phyloP scores from a whole-genome alignment of 805 yeast species.

The Candida vaughaniae region DNA sequence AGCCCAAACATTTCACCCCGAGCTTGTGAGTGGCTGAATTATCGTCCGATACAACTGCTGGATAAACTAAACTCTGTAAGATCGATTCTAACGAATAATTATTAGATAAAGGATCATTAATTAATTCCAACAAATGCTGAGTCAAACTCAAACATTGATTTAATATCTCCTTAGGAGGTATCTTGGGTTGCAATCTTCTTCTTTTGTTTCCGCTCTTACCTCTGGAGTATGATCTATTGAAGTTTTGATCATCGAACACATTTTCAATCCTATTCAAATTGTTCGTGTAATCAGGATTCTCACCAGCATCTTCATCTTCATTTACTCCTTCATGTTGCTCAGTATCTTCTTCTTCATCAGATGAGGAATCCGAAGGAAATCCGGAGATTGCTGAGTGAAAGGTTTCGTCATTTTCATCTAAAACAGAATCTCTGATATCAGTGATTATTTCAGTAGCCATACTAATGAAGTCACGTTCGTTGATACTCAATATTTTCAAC shows the following conservation, averaged over 20 bases:
- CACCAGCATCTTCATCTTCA: conserved; percentile 17
- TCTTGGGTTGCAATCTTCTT: conserved; percentile 37
- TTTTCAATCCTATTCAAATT: conserved; percentile 14
- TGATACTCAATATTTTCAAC: conserved; percentile 66
- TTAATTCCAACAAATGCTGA: conserved; percentile 65
- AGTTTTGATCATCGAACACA: conserved; percentile 15
- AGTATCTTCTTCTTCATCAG: conserved; percentile 19
- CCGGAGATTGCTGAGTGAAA: conserved; percentile 47
- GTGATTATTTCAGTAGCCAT: conserved; percentile 83
- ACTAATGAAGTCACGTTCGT: conserved; percentile 79
- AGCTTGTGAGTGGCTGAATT: conserved; percentile 56
- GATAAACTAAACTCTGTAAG: conserved; percentile 73
- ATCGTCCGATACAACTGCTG: conserved; percentile 56
- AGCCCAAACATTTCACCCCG: conserved; percentile 75
- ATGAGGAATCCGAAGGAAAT: conserved; percentile 20
- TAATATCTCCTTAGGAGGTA: conserved; percentile 47
- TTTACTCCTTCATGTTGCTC: conserved; percentile 17
- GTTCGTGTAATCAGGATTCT: conserved; percentile 18
- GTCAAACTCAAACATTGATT: conserved; percentile 68
- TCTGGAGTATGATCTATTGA: conserved; percentile 6
- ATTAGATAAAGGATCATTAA: conserved; percentile 61
- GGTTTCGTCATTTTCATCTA: conserved; percentile 48
- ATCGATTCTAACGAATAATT: conserved; percentile 67
- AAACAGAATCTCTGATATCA: conserved; percentile 72
- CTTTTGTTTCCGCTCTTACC: conserved; percentile 16